A percentile compares a stretch with the other conserved stretches of the same genome.
These are phyloP conservation scores for Pulveroboletus sp. DNA, from an alignment of 768 basidiomycete species.

Conservation along the genomic window DNA sequence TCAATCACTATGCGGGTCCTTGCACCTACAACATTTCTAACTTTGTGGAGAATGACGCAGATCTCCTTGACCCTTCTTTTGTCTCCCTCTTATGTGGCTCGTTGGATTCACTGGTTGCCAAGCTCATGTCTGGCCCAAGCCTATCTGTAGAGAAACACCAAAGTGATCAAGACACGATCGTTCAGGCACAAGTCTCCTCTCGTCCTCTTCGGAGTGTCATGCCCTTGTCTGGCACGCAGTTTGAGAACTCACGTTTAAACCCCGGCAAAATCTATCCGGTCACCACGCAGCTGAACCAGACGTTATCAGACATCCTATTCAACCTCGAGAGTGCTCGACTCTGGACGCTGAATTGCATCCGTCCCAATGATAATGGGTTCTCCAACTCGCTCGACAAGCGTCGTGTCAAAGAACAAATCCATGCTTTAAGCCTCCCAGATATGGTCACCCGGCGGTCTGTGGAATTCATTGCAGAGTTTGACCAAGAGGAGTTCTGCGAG, in stretches of 20 bases:
- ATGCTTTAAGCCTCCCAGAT: conserved; percentile 48
- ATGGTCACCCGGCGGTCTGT: conserved; percentile 43
- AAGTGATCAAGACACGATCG: conserved; percentile 51
- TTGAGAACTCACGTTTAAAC: conserved; percentile 43
- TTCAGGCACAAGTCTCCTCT: conserved; percentile 60
- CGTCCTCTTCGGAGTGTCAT: conserved; percentile 50
- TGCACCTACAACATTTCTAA: conserved; percentile 48
- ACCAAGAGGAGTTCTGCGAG: conserved; percentile 46
- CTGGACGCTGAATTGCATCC: conserved; percentile 59
- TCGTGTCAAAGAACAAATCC: conserved; percentile 54
- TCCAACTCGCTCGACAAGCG: conserved; percentile 63
- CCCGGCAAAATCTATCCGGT: conserved; percentile 52
- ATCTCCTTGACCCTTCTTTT: conserved; percentile 51
- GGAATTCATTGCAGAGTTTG: conserved; percentile 50
- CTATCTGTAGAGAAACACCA: conserved; percentile 55
- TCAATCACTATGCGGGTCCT: conserved; percentile 57
- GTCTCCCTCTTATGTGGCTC: conserved; percentile 50
- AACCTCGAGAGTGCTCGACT: conserved; percentile 41
- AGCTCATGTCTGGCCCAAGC: conserved; percentile 59
- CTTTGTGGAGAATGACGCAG: conserved; percentile 49
- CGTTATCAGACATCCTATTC: conserved; percentile 43
- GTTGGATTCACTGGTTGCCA: conserved; percentile 49
- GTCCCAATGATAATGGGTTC: conserved; percentile 60
- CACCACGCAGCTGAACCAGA: conserved; percentile 53
- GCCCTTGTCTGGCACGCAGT: conserved; percentile 24